Conservation (phyloP, 176 grass and related monocot species). For the Avena sativa region DNA sequence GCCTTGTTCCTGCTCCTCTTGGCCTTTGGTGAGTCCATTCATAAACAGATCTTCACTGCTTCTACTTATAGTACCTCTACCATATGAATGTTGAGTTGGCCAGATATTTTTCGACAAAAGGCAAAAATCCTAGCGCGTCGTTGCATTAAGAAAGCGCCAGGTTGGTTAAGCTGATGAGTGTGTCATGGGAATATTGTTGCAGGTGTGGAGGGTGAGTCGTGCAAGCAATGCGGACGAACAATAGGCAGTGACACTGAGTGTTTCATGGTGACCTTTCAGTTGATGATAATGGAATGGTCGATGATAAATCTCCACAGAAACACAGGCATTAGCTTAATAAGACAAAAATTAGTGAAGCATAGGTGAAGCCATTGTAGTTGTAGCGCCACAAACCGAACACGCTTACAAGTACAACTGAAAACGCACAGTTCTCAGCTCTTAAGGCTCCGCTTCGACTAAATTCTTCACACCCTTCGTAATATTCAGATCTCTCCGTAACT, state of each 20-base stretch:
- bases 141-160: too few relatives aligned
- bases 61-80: not conserved
- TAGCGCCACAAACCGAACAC: not conserved
- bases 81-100: not conserved
- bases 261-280: not conserved
- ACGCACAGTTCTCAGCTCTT: not conserved
- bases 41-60: not conserved
- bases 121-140: too few relatives aligned
- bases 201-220: conserved; percentile 9
- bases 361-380: not conserved
- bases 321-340: not conserved
- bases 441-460: too few relatives aligned
- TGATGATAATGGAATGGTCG: not conserved
- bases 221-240: not conserved
- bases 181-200: not conserved
- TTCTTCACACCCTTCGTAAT: too few relatives aligned
- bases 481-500: too few relatives aligned
- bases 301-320: not conserved
- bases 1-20: conserved; percentile 26
- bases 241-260: not conserved
- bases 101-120: not conserved
- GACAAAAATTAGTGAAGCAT: not conserved
- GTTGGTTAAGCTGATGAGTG: not conserved
- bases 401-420: conserved; percentile 1
- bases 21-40: not conserved